Percentiles rank a stretch among this genome's conserved stretches.
Conservation (phyloP, 2,329 filamentous ascomycete genomes). For the Acarospora socialis region DNA sequence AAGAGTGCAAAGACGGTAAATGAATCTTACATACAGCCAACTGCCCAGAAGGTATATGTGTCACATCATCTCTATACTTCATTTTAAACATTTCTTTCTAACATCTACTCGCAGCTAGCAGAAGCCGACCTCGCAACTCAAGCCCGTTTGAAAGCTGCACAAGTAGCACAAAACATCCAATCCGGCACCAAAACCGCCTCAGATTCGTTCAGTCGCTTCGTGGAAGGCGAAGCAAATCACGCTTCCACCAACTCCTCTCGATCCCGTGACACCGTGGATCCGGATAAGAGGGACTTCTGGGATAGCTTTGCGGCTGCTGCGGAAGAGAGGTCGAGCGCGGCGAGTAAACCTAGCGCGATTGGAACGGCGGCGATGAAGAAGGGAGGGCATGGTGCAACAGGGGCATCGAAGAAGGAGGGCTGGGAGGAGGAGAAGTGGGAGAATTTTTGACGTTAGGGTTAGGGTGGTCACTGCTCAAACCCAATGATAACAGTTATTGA, state of each 20-base stretch:
- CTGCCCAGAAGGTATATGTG: conserved; percentile 61
- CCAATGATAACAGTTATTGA: too few species aligned
- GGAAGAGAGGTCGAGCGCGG: conserved; percentile 27
- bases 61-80: neutral
- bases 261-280: conserved; percentile 33
- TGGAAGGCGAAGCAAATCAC: conserved; percentile 51
- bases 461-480: too few species aligned
- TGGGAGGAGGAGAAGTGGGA: too few species aligned
- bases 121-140: conserved; percentile 65
- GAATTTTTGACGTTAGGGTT: too few species aligned
- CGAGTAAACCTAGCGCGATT: conserved; percentile 33
- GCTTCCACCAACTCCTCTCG: conserved; percentile 20
- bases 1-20: conserved; percentile 89
- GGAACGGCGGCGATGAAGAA: conserved; percentile 53
- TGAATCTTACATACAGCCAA: conserved; percentile 82
- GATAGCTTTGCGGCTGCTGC: conserved; percentile 69
- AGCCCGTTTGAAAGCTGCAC: conserved; percentile 42
- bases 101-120: conserved; percentile 49
- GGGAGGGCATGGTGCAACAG: conserved; percentile 19
- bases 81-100: conserved; percentile 12
- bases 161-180: conserved; percentile 47
- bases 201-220: conserved; percentile 70
- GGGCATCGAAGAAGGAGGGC: too few species aligned
- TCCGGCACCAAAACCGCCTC: conserved; percentile 58
- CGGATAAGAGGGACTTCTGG: conserved; percentile 74